Conservation (phyloP, 257 asterid species). For the Solanum pennellii region DNA sequence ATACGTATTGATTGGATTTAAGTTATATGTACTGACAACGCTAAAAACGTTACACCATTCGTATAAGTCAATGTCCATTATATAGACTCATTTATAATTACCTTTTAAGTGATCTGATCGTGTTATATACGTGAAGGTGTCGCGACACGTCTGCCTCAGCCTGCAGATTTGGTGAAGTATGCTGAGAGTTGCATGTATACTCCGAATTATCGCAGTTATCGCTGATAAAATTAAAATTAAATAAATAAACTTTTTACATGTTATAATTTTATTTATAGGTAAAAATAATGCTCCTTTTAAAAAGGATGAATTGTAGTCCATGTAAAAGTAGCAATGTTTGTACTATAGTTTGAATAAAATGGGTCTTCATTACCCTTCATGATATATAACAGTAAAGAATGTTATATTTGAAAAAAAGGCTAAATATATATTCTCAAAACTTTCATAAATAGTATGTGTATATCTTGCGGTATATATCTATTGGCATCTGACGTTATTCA, state of each 20-base stretch:
- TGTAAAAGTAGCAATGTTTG: not conserved
- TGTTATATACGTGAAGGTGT: slow-evolving; percentile 26
- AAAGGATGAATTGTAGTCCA: not conserved
- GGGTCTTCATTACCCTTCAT: not conserved
- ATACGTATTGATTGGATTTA: not conserved
- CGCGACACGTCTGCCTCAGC: slow-evolving; percentile 82
- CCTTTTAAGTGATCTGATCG: not conserved
- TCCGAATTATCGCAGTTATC: slow-evolving; percentile 63
- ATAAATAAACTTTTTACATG: not conserved
- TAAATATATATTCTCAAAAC: no score
- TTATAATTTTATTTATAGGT: not conserved
- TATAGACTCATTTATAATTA: not conserved
- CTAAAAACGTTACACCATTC: not conserved
- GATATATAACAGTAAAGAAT: not conserved
- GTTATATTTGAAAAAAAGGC: no score
- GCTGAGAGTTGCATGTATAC: slow-evolving; percentile 98
- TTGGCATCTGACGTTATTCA: no score
- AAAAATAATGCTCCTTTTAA: not conserved
- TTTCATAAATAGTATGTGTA: no score
- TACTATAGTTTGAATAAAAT: not conserved
- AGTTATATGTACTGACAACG: not conserved
- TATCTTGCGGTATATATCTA: no score
- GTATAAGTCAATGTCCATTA: not conserved
- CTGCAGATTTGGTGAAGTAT: slow-evolving; percentile 66
- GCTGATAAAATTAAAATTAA: slow-evolving; percentile 19